These are phyloP conservation scores for Eremothecium gossypii DNA, from an alignment of 1,139 yeast species.

Conservation along the genomic window DNA sequence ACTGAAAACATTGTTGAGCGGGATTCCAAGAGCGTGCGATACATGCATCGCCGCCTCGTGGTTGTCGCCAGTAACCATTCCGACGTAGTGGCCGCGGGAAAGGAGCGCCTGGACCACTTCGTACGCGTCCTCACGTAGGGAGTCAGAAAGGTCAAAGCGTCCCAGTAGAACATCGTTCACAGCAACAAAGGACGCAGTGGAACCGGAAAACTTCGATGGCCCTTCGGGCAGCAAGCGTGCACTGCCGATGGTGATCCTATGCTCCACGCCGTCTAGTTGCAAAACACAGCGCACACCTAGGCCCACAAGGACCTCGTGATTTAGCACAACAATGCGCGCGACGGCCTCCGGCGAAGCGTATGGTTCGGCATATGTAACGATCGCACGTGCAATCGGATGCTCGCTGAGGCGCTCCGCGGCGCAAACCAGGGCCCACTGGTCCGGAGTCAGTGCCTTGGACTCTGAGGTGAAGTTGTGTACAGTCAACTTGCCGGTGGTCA, in stretches of 20 bases:
- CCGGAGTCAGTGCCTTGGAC: conserved; percentile 8
- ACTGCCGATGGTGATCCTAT: conserved; percentile 49
- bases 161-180: conserved; percentile 58
- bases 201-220: conserved; percentile 7
- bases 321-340: conserved; percentile 18
- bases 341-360: conserved; percentile 20
- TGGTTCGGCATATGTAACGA: conserved; percentile 34
- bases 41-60: conserved; percentile 51
- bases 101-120: conserved; percentile 51
- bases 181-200: conserved; percentile 34
- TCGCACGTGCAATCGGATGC: conserved; percentile 28
- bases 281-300: conserved; percentile 49
- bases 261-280: conserved; percentile 15
- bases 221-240: conserved; percentile 35
- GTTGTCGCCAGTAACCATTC: conserved; percentile 88
- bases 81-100: conserved; percentile 52
- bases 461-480: conserved; percentile 32
- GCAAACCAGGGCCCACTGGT: conserved; percentile 33
- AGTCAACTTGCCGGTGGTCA: conserved; percentile 77
- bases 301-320: conserved; percentile 54
- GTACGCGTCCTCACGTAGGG: conserved; percentile 57
- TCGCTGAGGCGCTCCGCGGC: conserved; percentile 65
- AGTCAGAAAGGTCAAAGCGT: conserved; percentile 55
- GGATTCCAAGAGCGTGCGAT: conserved; percentile 62
- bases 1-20: conserved; percentile 56